Conservation (phyloP, 805 yeast genomes). For the Maudiozyma saulgeensis region DNA sequence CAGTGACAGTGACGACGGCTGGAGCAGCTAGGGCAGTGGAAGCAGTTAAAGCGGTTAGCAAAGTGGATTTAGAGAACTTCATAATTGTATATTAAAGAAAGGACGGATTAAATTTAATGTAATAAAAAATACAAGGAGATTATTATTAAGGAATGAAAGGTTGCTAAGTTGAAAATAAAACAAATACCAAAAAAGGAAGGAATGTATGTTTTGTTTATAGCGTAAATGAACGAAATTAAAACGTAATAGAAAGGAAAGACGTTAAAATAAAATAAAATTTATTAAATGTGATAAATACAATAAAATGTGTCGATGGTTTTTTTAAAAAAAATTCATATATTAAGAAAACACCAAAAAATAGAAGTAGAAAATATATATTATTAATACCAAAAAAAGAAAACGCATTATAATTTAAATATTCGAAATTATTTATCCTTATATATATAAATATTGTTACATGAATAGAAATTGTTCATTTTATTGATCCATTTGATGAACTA, state of each 20-base stretch:
- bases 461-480: not conserved
- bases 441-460: too few relatives aligned
- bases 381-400: too few relatives aligned
- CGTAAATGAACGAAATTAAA: not conserved
- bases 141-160: not conserved
- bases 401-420: too few relatives aligned
- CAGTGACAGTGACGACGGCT: conserved; percentile 25
- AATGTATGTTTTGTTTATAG: not conserved
- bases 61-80: conserved; percentile 8
- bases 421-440: too few relatives aligned
- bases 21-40: conserved; percentile 19
- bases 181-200: not conserved
- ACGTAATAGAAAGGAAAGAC: too few relatives aligned
- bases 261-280: too few relatives aligned
- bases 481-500: not conserved
- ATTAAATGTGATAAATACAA: too few relatives aligned
- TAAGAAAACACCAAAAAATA: too few relatives aligned
- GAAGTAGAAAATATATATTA: too few relatives aligned
- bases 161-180: not conserved
- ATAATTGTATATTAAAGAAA: not conserved
- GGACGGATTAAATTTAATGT: not conserved
- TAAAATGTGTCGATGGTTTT: too few relatives aligned
- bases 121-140: not conserved
- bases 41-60: conserved; percentile 7
- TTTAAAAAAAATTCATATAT: too few relatives aligned